A percentile compares a stretch with the other conserved stretches of the same genome.
These are phyloP conservation scores for Penicillium italicum DNA, from an alignment of 2,329 filamentous ascomycete genomes.

Conservation along the genomic window DNA sequence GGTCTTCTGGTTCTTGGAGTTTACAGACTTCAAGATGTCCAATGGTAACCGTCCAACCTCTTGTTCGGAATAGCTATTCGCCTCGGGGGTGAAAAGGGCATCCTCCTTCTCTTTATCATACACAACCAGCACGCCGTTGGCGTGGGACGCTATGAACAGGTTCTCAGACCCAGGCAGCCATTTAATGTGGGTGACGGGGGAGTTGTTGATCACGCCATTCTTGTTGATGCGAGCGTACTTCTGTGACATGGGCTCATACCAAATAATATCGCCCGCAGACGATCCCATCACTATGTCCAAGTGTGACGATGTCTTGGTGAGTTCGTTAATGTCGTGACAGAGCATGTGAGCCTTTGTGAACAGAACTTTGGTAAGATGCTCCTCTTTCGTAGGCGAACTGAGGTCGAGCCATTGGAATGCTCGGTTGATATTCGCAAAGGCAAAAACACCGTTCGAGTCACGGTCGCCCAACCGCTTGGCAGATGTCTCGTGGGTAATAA, in stretches of 20 bases:
- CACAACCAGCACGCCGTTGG: constrained; percentile 84
- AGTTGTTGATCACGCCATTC: constrained; percentile 85
- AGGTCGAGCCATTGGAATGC: constrained; percentile 96
- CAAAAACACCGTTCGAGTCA: constrained; percentile 73
- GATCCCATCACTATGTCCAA: constrained; percentile 94
- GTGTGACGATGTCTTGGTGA: constrained; percentile 75
- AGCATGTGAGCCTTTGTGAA: constrained; percentile 96
- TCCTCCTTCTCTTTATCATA: constrained; percentile 99
- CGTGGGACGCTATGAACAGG: constrained; percentile 84
- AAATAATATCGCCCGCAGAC: constrained; percentile 93
- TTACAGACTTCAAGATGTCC: constrained; percentile 82
- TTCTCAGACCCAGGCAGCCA: constrained; percentile 96
- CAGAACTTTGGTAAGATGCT: constrained; percentile 90
- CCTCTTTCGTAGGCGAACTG: constrained; percentile 65
- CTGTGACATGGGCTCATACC: constrained; percentile 96
- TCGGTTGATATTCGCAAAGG: constrained; percentile 92
- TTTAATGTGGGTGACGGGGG: constrained; percentile 78
- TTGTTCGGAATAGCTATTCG: constrained; percentile 28
- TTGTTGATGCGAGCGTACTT: constrained; percentile 96
- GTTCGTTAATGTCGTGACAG: constrained; percentile 84
- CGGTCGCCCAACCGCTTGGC: constrained; percentile 77
- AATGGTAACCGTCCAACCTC: constrained; percentile 45
- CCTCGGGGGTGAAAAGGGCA: constrained; percentile 70
- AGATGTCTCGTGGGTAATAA: constrained; percentile 81
- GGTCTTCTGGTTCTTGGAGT: constrained; percentile 86